Evolutionary conservation across 2,329 filamentous ascomycete genomes (phyloP), one percentile per base, ranked within the genome.

Genomic region (Paecilomyces sp.): DNA sequence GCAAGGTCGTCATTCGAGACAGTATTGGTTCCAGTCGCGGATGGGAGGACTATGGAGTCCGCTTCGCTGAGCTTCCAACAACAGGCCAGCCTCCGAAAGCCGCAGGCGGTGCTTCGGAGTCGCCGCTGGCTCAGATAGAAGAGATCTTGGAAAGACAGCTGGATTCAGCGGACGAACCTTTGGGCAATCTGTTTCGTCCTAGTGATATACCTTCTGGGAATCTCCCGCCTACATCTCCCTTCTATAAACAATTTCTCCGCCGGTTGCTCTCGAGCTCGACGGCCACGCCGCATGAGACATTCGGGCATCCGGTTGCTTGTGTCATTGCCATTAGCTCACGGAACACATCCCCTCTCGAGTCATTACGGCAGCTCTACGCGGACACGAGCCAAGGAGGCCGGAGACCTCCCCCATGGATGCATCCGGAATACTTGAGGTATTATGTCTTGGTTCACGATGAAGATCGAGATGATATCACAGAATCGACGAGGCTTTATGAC

Each of bases 381-480:
- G 89, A 91, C 65, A 94, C 91, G n/a, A 92, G 86, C 64, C 85
- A 87, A 60, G 92, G 91, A 11, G 85, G 88, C 47, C 83, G 84
- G 65, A 84, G 84, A 58, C 76, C 96, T 58, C 93, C 93, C 0
- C 80, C 84, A 22, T 99, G 93, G 89, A 89, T 97, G 0, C 88
- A 96, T 70, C 88, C 89, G 31, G 92, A 97, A 62, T 99, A 94
- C 73, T 79, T 99, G 64, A 85, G 94, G 63, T 99, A 99, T 75
- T 99, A 99, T 75, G 90, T 99, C 15, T 80, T 99, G 51, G 88
- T 99, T 18, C 94, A 99, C 69, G 94, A 99, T 67, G 95, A 99
- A 76, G 94, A 99, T 71, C 87, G 86, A 62, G 93, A 96, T 70
- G 92, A 99, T 71, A 96, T 97, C 62, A 85, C 86, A 41, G 89